These are phyloP conservation scores for Lachnellula arida DNA, from an alignment of 2,329 filamentous ascomycete genomes.

Conservation along the genomic window DNA sequence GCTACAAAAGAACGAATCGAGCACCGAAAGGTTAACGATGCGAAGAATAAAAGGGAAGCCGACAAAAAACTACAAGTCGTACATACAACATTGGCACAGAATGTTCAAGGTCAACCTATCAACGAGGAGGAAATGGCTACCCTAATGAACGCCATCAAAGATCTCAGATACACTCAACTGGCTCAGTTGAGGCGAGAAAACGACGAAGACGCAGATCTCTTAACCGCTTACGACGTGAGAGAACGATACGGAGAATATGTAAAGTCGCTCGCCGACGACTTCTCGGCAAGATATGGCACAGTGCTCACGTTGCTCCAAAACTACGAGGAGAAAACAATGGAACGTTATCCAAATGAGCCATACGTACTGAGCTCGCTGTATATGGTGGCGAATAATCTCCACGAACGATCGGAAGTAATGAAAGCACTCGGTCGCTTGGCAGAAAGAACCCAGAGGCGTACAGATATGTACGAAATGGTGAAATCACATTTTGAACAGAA, in stretches of 20 bases:
- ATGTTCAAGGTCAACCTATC: neutral
- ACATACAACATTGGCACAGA: neutral
- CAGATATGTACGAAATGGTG: too few species aligned
- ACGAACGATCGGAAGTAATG: too few species aligned
- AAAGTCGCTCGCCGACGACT: neutral
- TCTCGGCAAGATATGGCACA: neutral
- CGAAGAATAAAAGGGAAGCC: neutral
- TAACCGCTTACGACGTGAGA: neutral
- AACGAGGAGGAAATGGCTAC: neutral
- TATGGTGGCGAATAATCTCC: too few species aligned
- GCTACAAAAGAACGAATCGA: neutral
- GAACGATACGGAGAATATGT: neutral
- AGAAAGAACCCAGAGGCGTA: too few species aligned
- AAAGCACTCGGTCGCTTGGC: too few species aligned
- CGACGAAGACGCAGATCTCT: neutral
- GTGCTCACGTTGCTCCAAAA: too few species aligned
- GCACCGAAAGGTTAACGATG: neutral
- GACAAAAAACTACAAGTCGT: neutral
- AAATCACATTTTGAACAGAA: too few species aligned
- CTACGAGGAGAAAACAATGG: too few species aligned
- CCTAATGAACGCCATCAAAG: neutral
- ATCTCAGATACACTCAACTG: too few species aligned
- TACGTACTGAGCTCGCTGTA: too few species aligned
- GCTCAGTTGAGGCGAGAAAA: neutral
- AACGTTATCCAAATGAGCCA: too few species aligned